Evolutionary conservation across 2,329 filamentous ascomycete genomes (phyloP), one percentile per base, ranked within the genome.

Genomic region (Ustilaginoidea virens): DNA sequence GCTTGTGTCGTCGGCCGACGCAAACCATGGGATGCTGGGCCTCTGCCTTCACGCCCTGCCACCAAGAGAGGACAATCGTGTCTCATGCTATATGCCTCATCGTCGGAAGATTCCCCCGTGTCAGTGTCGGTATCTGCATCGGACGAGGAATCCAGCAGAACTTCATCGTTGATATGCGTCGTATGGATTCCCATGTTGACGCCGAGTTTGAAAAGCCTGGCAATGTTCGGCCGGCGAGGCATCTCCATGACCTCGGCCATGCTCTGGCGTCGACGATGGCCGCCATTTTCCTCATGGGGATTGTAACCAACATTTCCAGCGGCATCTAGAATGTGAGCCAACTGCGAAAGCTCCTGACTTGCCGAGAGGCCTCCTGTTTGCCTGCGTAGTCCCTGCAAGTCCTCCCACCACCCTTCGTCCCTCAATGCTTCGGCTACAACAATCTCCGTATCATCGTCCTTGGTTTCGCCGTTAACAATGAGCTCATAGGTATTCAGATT

Each of bases 351-450:
- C 33, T 63, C 61, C 23, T 60, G 58, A 4, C 54, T 56, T 2
- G 49, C 47, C 7, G 53, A 53, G 45, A 57, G 49, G 19, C 48
- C 43, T 4, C 50, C 44, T 4, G 43, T 39, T 8, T 51, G 47
- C 21, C 61, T 61, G 17, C 69, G 57, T 8, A 67, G 50, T 24
- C 54, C 60, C 39, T 77, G 72, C 4, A 90, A 56, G 23, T 86
- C 76, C 27, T 75, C 65, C 83, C 83, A 92, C 83, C 83, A 92
- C 18, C 76, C 69, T 42, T 90, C 77, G 7, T 74, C 68, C 38
- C 67, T 66, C 10, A 92, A 53, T 4, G 73, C 64, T 14, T 71
- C 63, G 34, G 82, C 65, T 10, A 90, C 72, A 7, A 70, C 55
- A 11, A 64, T 58, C 24, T 72, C 62, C 4, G 63, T 61, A 28